These are phyloP conservation scores for Penicillium rolfsii DNA, from an alignment of 2,329 filamentous ascomycete genomes.

Conservation along the genomic window DNA sequence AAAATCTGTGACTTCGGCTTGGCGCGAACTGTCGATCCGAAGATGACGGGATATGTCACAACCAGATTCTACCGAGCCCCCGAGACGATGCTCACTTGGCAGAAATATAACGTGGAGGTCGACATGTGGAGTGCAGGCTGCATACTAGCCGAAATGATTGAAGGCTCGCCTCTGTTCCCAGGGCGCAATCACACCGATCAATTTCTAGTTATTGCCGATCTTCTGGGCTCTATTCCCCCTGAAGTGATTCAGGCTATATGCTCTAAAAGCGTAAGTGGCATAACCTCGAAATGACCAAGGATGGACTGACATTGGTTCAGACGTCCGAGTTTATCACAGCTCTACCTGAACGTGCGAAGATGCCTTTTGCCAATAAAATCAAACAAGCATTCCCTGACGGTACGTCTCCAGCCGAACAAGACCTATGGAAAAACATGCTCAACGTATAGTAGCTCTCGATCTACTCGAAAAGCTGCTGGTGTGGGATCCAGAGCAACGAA, in stretches of 20 bases:
- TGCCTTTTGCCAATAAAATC: constrained; percentile 75
- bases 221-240: constrained; percentile 92
- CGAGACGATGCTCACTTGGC: constrained; percentile 99
- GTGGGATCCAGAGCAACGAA: constrained; percentile 92
- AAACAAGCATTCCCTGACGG: constrained; percentile 87
- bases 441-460: constrained; percentile 70
- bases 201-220: constrained; percentile 98
- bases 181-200: constrained; percentile 99
- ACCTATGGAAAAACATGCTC: neutral
- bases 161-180: constrained; percentile 96
- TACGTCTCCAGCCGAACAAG: constrained; percentile 48
- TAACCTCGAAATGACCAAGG: constrained; percentile 25
- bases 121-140: constrained; percentile 99
- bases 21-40: constrained; percentile 95
- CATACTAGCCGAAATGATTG: constrained; percentile 99
- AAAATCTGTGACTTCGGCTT: constrained; percentile 99
- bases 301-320: constrained; percentile 85
- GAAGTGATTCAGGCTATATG: constrained; percentile 99
- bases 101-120: constrained; percentile 99
- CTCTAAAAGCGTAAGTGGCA: constrained; percentile 80
- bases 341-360: constrained; percentile 90
- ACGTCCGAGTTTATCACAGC: constrained; percentile 50
- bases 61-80: constrained; percentile 98
- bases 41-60: constrained; percentile 99
- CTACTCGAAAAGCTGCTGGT: constrained; percentile 96